Percentiles rank a stretch among this genome's conserved stretches.
These are phyloP conservation scores for Exophiala sp. DNA, from an alignment of 2,329 filamentous ascomycete species.

Conservation along the genomic window DNA sequence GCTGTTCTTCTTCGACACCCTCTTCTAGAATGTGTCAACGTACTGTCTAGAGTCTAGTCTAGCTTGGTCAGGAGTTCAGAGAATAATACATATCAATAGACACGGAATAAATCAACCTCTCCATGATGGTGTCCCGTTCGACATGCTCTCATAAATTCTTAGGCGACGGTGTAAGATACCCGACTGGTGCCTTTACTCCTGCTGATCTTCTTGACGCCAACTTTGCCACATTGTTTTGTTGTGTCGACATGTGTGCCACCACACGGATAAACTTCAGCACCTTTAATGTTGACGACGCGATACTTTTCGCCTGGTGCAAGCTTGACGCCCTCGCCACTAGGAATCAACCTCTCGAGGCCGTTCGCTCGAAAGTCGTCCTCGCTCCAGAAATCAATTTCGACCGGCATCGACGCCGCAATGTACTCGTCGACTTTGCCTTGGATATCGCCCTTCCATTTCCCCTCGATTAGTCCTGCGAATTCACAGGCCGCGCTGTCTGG, in stretches of 20 bases:
- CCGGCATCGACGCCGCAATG: slow-evolving; percentile 53
- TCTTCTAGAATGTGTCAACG: neutral
- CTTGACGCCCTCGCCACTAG: slow-evolving; percentile 40
- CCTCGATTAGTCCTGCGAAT: slow-evolving; percentile 65
- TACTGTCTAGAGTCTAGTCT: neutral
- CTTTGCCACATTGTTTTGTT: slow-evolving; percentile 58
- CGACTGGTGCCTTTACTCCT: slow-evolving; percentile 61
- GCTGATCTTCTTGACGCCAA: slow-evolving; percentile 64
- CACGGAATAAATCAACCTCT: neutral
- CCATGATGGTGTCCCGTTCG: neutral
- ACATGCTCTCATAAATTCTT: neutral
- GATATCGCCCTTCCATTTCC: slow-evolving; percentile 59
- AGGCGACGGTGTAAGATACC: slow-evolving; percentile 46
- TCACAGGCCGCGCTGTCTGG: slow-evolving; percentile 66
- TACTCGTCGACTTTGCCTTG: slow-evolving; percentile 61
- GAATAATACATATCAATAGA: neutral
- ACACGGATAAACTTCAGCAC: slow-evolving; percentile 68
- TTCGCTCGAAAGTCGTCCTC: slow-evolving; percentile 57
- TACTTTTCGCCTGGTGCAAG: slow-evolving; percentile 52
- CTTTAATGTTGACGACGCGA: slow-evolving; percentile 66
- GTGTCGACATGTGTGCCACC: slow-evolving; percentile 69
- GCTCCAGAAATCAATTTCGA: slow-evolving; percentile 66
- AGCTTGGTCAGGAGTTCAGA: neutral
- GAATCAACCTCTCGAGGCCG: slow-evolving; percentile 55
- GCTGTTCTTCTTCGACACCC: neutral